Percentiles rank a stretch among this genome's conserved stretches.
Conservation (phyloP, 2,329 filamentous ascomycete species). For the Aphanoascus verrucosus region DNA sequence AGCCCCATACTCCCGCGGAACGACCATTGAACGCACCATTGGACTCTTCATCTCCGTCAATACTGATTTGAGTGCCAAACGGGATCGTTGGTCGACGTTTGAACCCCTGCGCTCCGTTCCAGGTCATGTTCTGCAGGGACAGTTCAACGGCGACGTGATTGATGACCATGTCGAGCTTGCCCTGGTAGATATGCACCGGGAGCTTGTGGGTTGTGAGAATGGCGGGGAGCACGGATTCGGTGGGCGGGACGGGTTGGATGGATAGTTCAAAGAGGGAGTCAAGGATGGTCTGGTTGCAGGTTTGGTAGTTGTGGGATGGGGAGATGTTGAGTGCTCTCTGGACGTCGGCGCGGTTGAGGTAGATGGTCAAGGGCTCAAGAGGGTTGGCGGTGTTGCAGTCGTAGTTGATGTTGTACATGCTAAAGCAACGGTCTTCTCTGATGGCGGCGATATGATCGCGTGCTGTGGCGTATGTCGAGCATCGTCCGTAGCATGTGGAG, state of each 20-base stretch:
- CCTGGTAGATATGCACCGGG: conserved; percentile 29
- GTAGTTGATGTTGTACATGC: conserved; percentile 27
- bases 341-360: conserved; percentile 28
- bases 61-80: conserved; percentile 1
- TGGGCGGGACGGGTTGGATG: conserved; percentile 22
- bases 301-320: conserved; percentile 16
- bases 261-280: conserved; percentile 18
- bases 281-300: conserved; percentile 27
- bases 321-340: conserved; percentile 25
- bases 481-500: conserved; percentile 28
- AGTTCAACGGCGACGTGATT: conserved; percentile 31
- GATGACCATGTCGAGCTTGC: conserved; percentile 31
- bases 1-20: conserved; percentile 24
- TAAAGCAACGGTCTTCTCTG: conserved; percentile 22
- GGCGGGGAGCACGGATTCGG: conserved; percentile 26
- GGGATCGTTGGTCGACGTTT: conserved; percentile 22
- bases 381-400: conserved; percentile 23
- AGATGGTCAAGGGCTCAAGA: conserved; percentile 20
- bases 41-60: too few relatives aligned
- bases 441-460: conserved; percentile 22
- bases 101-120: conserved; percentile 30
- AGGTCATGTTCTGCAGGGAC: conserved; percentile 34
- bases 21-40: neutral
- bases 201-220: conserved; percentile 26
- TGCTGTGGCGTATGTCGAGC: conserved; percentile 29